These are phyloP conservation scores for Ophidiomyces ophidiicola DNA, from an alignment of 2,329 filamentous ascomycete species.

Conservation along the genomic window DNA sequence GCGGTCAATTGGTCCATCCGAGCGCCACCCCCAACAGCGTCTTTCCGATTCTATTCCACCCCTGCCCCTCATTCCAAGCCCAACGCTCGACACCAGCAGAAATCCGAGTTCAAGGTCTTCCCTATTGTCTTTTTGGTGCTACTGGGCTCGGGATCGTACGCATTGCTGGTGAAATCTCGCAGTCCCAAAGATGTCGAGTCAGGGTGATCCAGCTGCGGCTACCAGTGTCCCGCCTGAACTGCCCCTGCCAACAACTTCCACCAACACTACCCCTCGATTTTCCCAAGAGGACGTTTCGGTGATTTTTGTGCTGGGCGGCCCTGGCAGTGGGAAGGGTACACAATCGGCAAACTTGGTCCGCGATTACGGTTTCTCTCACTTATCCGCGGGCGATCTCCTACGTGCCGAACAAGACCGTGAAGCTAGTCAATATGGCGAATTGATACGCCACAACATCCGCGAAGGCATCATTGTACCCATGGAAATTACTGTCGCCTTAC, in stretches of 20 bases:
- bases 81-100: conserved; percentile 18
- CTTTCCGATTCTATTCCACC: conserved; percentile 7
- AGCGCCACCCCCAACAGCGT: conserved; percentile 3
- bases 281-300: conserved; percentile 71
- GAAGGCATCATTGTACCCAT: conserved; percentile 96
- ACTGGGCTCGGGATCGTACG: conserved; percentile 39
- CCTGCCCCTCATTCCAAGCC: conserved; percentile 9
- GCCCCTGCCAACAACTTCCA: conserved; percentile 37
- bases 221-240: conserved; percentile 21
- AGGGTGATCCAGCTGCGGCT: conserved; percentile 18
- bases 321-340: conserved; percentile 91
- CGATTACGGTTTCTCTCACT: conserved; percentile 82
- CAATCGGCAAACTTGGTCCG: conserved; percentile 81
- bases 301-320: conserved; percentile 89
- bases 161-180: conserved; percentile 40
- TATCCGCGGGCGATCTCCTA: conserved; percentile 85
- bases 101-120: conserved; percentile 31
- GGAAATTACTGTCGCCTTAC: conserved; percentile 86
- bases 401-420: conserved; percentile 83
- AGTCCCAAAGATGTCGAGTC: conserved; percentile 21
- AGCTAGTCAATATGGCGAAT: conserved; percentile 75
- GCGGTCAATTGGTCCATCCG: neutral
- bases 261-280: conserved; percentile 59
- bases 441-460: conserved; percentile 89
- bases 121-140: conserved; percentile 36